Percentiles rank a stretch among this genome's conserved stretches.
These are phyloP conservation scores for Morella rubra DNA, from an alignment of 306 rosid genomes.

Conservation along the genomic window DNA sequence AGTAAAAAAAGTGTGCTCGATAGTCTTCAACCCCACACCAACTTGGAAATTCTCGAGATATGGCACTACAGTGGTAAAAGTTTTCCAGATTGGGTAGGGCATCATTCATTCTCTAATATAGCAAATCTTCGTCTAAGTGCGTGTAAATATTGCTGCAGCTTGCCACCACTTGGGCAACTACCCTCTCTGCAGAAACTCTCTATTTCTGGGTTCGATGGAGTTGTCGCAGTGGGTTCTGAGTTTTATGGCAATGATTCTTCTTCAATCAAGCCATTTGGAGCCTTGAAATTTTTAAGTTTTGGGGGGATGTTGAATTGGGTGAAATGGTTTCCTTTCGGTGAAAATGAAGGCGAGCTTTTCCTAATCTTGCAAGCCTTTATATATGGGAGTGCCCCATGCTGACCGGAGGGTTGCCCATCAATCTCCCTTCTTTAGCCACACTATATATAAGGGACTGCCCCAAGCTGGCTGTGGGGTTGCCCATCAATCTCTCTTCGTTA, in stretches of 20 bases:
- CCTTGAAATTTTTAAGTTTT: not conserved
- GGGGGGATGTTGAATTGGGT: not conserved
- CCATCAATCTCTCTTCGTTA: not conserved
- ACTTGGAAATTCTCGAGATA: not conserved
- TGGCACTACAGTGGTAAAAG: not conserved
- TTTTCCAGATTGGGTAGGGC: conserved; percentile 13
- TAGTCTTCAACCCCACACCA: not conserved
- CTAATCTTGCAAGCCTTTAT: not conserved
- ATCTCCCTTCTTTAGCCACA: not conserved
- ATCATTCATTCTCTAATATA: conserved; percentile 6
- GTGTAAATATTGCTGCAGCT: not conserved
- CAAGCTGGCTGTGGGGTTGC: conserved; percentile 10
- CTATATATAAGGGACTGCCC: conserved; percentile 3
- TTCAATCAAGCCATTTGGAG: not conserved
- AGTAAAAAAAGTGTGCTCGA: not conserved
- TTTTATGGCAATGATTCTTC: conserved; percentile 1
- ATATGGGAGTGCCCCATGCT: not conserved
- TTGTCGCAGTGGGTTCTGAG: not conserved
- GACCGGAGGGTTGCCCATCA: not conserved
- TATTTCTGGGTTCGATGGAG: not conserved
- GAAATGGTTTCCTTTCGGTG: not conserved
- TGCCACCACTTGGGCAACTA: conserved; percentile 20
- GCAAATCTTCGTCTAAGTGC: not conserved
- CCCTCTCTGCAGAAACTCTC: not conserved
- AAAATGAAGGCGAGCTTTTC: not conserved